phyloP scores from a whole-genome alignment of 768 basidiomycete genomes.

The Kwoniella pini region DNA sequence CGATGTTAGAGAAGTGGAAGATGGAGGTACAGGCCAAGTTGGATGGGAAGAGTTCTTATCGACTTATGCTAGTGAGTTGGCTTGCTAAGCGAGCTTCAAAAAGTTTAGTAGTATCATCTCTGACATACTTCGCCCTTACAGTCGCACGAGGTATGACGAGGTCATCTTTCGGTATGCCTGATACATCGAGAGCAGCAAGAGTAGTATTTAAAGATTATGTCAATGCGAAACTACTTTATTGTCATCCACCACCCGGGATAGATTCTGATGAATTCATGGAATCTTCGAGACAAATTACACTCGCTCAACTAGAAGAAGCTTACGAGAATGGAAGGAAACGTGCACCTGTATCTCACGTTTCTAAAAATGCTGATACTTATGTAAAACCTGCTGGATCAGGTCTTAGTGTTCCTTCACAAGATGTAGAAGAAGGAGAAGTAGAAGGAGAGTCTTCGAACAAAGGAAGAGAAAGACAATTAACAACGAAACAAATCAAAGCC shows the following conservation, averaged over 20 bases:
- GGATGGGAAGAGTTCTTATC: conserved; percentile 74
- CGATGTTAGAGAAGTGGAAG: conserved; percentile 65
- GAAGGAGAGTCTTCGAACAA: conserved; percentile 18
- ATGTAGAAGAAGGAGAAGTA: conserved; percentile 32
- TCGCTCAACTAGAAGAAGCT: conserved; percentile 61
- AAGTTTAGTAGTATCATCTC: not conserved
- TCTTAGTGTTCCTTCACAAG: conserved; percentile 24
- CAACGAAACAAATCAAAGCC: conserved; percentile 39
- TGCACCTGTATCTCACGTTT: conserved; percentile 82
- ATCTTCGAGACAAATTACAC: conserved; percentile 62
- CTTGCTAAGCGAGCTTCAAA: not conserved
- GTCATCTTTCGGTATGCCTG: conserved; percentile 93
- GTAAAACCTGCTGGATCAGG: conserved; percentile 56
- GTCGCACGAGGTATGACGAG: conserved; percentile 91
- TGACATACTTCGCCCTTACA: conserved; percentile 49
- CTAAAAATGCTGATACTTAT: conserved; percentile 80
- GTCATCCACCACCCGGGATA: conserved; percentile 74
- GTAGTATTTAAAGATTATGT: conserved; percentile 96
- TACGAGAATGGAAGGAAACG: conserved; percentile 69
- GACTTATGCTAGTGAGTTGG: conserved; percentile 82
- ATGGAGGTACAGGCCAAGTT: conserved; percentile 74
- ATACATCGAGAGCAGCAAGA: conserved; percentile 90
- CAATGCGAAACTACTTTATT: conserved; percentile 86
- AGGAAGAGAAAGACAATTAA: conserved; percentile 58
- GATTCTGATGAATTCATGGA: conserved; percentile 72